Percentiles rank a stretch among this genome's conserved stretches.
phyloP scores from a whole-genome alignment of 305 asterid genomes.

The Fraxinus albicans region DNA sequence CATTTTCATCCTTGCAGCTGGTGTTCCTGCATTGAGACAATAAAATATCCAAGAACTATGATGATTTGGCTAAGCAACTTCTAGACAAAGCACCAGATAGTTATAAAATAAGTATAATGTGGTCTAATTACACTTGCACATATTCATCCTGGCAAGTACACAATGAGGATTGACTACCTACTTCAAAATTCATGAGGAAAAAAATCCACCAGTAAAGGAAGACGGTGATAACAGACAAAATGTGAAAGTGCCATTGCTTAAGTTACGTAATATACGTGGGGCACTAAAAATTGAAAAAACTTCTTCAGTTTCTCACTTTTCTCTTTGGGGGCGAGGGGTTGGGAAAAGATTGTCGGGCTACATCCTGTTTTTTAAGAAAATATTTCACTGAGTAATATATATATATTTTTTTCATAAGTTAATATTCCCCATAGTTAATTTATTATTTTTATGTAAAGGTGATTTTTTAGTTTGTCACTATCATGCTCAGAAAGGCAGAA shows the following conservation, averaged over 20 bases:
- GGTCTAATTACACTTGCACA: neutral
- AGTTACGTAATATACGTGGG: neutral
- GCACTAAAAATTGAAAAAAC: neutral
- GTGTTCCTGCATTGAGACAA: constrained; percentile 56
- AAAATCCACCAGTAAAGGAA: neutral
- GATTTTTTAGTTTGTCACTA: neutral
- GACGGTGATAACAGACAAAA: neutral
- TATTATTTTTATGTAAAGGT: neutral
- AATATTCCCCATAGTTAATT: neutral
- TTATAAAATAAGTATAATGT: neutral
- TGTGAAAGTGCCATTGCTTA: neutral
- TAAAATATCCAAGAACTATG: neutral
- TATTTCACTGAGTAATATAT: neutral
- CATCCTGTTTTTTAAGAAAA: neutral
- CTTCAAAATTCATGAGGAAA: neutral
- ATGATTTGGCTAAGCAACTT: neutral
- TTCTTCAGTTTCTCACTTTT: neutral
- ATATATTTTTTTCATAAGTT: neutral
- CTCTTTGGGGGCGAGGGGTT: neutral
- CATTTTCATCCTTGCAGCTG: constrained; percentile 92
- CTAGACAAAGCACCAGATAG: neutral
- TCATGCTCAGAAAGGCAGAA: neutral
- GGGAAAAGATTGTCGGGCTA: neutral
- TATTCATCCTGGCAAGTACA: neutral
- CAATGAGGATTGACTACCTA: neutral